These are phyloP conservation scores for Termitomyces sp. DNA, from an alignment of 768 basidiomycete species.

Conservation along the genomic window DNA sequence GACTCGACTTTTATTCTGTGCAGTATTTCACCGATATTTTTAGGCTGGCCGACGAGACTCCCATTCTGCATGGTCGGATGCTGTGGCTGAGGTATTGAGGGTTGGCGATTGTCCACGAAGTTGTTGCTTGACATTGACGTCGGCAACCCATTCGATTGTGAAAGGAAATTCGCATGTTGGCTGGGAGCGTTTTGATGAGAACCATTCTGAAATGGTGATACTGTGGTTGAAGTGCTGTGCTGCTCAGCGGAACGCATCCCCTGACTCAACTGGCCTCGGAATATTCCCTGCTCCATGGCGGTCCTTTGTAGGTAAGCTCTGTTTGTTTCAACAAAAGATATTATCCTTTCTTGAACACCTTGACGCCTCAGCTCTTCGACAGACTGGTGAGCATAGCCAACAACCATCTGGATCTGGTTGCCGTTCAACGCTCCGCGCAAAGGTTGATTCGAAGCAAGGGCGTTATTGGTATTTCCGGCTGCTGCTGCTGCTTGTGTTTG, in stretches of 20 bases:
- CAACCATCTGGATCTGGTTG: slow-evolving; percentile 39
- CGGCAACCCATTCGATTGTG: slow-evolving; percentile 6
- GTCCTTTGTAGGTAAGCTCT: slow-evolving; percentile 45
- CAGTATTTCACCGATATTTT: slow-evolving; percentile 6
- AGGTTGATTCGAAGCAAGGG: slow-evolving; percentile 1
- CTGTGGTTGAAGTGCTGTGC: slow-evolving; percentile 1
- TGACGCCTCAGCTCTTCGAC: slow-evolving; percentile 50
- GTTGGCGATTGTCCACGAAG: slow-evolving; percentile 20
- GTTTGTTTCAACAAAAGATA: slow-evolving; percentile 54
- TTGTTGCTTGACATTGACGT: slow-evolving; percentile 13
- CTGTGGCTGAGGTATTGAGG: slow-evolving; percentile 16
- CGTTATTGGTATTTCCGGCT: neutral
- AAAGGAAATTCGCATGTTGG: slow-evolving; percentile 10
- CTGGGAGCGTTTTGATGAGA: slow-evolving; percentile 4
- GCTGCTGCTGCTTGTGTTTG: slow-evolving; percentile 10
- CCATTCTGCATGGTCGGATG: slow-evolving; percentile 16
- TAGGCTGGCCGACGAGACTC: neutral
- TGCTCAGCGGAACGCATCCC: slow-evolving; percentile 17
- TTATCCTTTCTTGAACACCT: slow-evolving; percentile 46
- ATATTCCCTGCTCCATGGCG: slow-evolving; percentile 33
- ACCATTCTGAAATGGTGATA: slow-evolving; percentile 9
- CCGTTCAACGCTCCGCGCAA: slow-evolving; percentile 22
- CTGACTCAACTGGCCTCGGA: slow-evolving; percentile 28
- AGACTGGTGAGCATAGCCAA: slow-evolving; percentile 44
- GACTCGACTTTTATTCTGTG: slow-evolving; percentile 10